These are phyloP conservation scores for Torulaspora delbrueckii DNA, from an alignment of 805 yeast species.

Conservation along the genomic window DNA sequence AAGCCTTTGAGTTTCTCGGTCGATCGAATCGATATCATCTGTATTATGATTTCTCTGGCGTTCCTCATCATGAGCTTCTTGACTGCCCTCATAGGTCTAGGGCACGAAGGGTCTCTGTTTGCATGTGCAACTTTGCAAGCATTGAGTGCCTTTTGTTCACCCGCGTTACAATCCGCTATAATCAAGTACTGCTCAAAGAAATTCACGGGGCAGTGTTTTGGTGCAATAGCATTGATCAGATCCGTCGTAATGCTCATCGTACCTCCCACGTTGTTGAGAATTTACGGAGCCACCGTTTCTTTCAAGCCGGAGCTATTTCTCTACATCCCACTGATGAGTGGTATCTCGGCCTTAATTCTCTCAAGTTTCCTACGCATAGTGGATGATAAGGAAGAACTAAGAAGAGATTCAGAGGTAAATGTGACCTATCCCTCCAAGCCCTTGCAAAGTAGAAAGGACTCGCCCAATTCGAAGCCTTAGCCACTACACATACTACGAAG, in stretches of 20 bases:
- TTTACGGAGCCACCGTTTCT: slow-evolving; percentile 45
- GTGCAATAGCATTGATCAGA: slow-evolving; percentile 59
- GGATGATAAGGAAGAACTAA: slow-evolving; percentile 14
- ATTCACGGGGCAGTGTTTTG: slow-evolving; percentile 66
- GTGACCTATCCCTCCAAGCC: background rate
- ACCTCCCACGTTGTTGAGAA: slow-evolving; percentile 45
- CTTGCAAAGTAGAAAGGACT: background rate
- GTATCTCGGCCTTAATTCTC: slow-evolving; percentile 15
- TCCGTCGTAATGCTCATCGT: slow-evolving; percentile 44
- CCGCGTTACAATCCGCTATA: slow-evolving; percentile 54
- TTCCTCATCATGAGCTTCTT: slow-evolving; percentile 40
- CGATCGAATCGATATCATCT: slow-evolving; percentile 48
- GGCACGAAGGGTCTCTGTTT: slow-evolving; percentile 24
- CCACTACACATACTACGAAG: no score
- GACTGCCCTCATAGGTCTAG: slow-evolving; percentile 19
- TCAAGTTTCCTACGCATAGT: slow-evolving; percentile 21
- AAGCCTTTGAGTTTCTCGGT: slow-evolving; percentile 39
- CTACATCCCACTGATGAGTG: slow-evolving; percentile 23
- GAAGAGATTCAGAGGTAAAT: slow-evolving; percentile 19
- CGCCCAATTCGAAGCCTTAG: background rate
- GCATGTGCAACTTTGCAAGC: slow-evolving; percentile 39
- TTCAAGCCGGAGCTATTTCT: slow-evolving; percentile 39
- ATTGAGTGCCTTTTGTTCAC: slow-evolving; percentile 48
- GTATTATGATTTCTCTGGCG: slow-evolving; percentile 32
- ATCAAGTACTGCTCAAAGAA: slow-evolving; percentile 57